phyloP scores from a whole-genome alignment of 495 filamentous ascomycete species.

The Amphirosellinia nigrospora region DNA sequence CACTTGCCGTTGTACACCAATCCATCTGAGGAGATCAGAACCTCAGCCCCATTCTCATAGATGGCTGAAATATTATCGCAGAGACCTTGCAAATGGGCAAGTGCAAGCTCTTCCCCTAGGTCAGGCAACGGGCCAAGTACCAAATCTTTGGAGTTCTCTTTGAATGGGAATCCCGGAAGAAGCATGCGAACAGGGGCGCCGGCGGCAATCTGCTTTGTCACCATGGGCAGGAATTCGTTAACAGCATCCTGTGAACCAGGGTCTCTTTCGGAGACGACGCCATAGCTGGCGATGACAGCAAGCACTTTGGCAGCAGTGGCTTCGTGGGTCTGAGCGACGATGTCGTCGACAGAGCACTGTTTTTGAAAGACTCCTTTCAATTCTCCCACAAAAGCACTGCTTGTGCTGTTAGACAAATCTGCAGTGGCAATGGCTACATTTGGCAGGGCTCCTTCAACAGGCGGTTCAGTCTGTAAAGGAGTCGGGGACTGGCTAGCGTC shows the following conservation, averaged over 20 bases:
- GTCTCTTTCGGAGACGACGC: not conserved
- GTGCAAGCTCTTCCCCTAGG: conserved; percentile 14
- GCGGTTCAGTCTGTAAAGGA: not conserved
- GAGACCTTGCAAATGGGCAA: conserved; percentile 12
- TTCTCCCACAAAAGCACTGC: not conserved
- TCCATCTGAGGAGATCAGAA: conserved; percentile 14
- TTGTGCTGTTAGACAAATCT: not conserved
- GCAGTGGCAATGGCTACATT: not conserved
- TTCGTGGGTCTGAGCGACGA: not conserved
- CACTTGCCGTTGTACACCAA: conserved; percentile 15
- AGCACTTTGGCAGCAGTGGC: not conserved
- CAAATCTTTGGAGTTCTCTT: not conserved
- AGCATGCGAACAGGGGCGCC: conserved; percentile 1
- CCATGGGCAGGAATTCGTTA: not conserved
- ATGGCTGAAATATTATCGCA: conserved; percentile 15
- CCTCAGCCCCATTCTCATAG: conserved; percentile 1
- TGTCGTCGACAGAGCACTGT: not conserved
- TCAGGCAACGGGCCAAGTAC: conserved; percentile 19
- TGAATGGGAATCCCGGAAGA: conserved; percentile 19
- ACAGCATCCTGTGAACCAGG: not conserved
- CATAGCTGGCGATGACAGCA: conserved; percentile 4
- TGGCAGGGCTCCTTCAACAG: not conserved
- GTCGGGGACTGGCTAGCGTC: not conserved
- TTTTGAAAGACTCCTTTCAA: not conserved
- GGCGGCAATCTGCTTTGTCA: not conserved